Conservation (phyloP, 2,329 filamentous ascomycete species). For the Penicillium olsonii region DNA sequence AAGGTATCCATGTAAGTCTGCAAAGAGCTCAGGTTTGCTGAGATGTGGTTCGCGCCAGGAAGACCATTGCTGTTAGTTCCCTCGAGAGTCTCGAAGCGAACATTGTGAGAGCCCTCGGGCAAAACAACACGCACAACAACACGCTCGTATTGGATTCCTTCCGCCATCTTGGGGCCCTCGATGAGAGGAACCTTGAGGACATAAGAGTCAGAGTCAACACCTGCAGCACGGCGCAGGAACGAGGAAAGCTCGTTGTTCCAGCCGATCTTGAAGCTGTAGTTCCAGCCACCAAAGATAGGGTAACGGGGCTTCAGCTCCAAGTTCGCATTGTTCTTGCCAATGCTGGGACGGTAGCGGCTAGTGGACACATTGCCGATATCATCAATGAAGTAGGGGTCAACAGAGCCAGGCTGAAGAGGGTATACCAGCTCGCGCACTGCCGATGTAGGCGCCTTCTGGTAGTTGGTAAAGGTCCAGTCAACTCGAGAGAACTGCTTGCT, state of each 20-base stretch:
- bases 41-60: conserved; percentile 58
- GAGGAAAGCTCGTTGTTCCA: conserved; percentile 86
- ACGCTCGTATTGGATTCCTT: conserved; percentile 83
- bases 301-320: conserved; percentile 92
- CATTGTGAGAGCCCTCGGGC: conserved; percentile 78
- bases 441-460: conserved; percentile 73
- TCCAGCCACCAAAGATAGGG: conserved; percentile 97
- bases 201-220: conserved; percentile 65
- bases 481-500: conserved; percentile 72
- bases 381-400: conserved; percentile 91
- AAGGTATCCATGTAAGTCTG: conserved; percentile 92
- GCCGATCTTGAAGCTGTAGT: conserved; percentile 93
- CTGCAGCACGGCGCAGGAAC: conserved; percentile 66
- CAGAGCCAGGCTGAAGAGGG: conserved; percentile 75
- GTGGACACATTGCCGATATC: conserved; percentile 97
- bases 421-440: conserved; percentile 82
- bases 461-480: conserved; percentile 71
- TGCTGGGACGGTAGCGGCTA: conserved; percentile 70
- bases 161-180: conserved; percentile 81
- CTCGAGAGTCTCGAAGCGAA: conserved; percentile 68
- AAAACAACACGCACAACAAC: conserved; percentile 80
- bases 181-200: conserved; percentile 89
- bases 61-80: conserved; percentile 66
- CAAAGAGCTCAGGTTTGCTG: conserved; percentile 64
- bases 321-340: conserved; percentile 55